These are phyloP conservation scores for Penicillium goetzii DNA, from an alignment of 495 filamentous ascomycete genomes.

Conservation along the genomic window DNA sequence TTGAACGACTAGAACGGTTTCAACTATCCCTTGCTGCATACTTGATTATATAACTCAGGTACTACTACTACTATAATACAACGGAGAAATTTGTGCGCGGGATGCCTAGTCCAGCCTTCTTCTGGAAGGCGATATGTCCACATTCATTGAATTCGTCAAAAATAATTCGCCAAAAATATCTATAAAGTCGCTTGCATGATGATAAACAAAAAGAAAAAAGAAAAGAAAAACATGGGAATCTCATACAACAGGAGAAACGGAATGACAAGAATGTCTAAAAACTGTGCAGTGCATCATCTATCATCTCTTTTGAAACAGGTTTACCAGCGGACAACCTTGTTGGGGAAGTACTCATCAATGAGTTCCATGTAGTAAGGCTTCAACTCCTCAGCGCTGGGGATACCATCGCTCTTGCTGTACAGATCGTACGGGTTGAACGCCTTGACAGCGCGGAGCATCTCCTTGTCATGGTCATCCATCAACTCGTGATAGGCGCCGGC, in stretches of 20 bases:
- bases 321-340: conserved; percentile 77
- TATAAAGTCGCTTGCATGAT: conserved; percentile 8
- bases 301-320: conserved; percentile 7
- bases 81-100: background rate
- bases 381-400: conserved; percentile 69
- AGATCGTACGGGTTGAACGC: conserved; percentile 92
- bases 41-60: background rate
- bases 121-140: background rate
- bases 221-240: conserved; percentile 24
- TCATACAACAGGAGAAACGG: conserved; percentile 7
- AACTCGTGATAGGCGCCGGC: conserved; percentile 76
- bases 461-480: conserved; percentile 79
- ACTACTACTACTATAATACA: background rate
- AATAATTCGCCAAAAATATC: conserved; percentile 6
- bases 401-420: conserved; percentile 87
- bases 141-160: conserved; percentile 4
- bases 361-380: conserved; percentile 82
- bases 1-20: background rate
- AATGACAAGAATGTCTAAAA: conserved; percentile 13
- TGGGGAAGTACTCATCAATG: conserved; percentile 84
- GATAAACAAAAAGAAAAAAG: conserved; percentile 1
- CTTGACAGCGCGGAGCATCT: conserved; percentile 76
- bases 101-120: background rate
- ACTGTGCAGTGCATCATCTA: background rate
- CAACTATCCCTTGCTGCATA: background rate